These are phyloP conservation scores for Alnus glutinosa DNA, from an alignment of 306 rosid genomes.

Conservation along the genomic window DNA sequence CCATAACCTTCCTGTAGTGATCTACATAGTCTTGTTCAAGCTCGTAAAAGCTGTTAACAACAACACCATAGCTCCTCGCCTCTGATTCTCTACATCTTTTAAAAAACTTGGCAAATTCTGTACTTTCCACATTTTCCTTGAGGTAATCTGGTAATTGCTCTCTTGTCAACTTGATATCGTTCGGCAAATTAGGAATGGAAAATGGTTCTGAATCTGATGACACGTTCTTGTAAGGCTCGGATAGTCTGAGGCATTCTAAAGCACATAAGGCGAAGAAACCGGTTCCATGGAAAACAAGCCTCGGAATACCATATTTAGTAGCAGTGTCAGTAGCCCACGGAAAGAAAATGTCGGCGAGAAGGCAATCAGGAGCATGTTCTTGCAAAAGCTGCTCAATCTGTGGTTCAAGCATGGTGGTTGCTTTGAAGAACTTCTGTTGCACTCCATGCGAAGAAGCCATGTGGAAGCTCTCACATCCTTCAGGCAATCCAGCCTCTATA, in stretches of 20 bases:
- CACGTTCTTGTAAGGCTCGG: slow-evolving; percentile 48
- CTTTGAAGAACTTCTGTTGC: slow-evolving; percentile 22
- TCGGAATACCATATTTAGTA: slow-evolving; percentile 47
- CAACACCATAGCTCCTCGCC: slow-evolving; percentile 42
- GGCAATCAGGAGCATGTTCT: slow-evolving; percentile 25
- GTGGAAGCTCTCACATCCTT: slow-evolving; percentile 47
- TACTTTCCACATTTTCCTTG: not conserved
- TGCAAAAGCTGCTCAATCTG: slow-evolving; percentile 41
- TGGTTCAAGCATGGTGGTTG: slow-evolving; percentile 28
- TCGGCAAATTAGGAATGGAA: slow-evolving; percentile 50
- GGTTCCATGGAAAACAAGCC: slow-evolving; percentile 52
- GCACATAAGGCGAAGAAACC: slow-evolving; percentile 50
- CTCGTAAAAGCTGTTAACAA: slow-evolving; percentile 57
- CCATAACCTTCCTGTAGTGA: slow-evolving; percentile 32
- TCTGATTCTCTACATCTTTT: slow-evolving; percentile 25
- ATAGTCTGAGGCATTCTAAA: slow-evolving; percentile 1
- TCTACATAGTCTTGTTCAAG: slow-evolving; percentile 53
- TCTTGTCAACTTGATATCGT: slow-evolving; percentile 40
- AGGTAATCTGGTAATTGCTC: slow-evolving; percentile 20
- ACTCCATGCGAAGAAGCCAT: not conserved
- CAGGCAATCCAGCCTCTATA: slow-evolving; percentile 41
- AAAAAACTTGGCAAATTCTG: not conserved
- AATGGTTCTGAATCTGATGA: slow-evolving; percentile 43
- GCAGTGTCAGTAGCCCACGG: slow-evolving; percentile 54
- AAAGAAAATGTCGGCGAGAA: slow-evolving; percentile 51